These are phyloP conservation scores for Clathrus columnatus DNA, from an alignment of 768 basidiomycete genomes.

Conservation along the genomic window DNA sequence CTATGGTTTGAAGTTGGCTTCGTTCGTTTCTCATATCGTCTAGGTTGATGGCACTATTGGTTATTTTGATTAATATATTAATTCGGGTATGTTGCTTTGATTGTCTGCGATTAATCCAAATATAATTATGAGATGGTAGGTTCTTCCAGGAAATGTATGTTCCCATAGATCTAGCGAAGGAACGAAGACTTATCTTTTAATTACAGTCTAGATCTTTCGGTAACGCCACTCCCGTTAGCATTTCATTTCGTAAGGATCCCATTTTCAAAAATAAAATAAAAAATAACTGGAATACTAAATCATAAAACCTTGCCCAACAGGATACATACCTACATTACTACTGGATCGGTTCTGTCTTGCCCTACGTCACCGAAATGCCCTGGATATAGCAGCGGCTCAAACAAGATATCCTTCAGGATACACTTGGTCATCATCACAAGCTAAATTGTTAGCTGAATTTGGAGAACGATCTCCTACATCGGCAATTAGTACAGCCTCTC, in stretches of 20 bases:
- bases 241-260: not conserved
- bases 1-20: not conserved
- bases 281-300: too few relatives aligned
- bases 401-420: not conserved
- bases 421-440: not conserved
- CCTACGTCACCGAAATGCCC: not conserved
- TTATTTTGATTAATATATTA: not conserved
- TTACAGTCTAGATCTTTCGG: not conserved
- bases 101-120: not conserved
- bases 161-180: not conserved
- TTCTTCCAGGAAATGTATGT: not conserved
- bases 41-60: not conserved
- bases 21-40: not conserved
- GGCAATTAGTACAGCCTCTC: not conserved
- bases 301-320: too few relatives aligned
- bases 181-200: not conserved
- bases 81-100: not conserved
- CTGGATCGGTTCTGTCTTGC: not conserved
- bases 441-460: not conserved
- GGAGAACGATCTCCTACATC: not conserved
- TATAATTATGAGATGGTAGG: not conserved
- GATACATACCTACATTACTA: not conserved
- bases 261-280: too few relatives aligned
- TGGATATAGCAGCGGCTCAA: not conserved
- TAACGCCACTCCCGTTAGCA: not conserved